Evolutionary conservation across 2,329 filamentous ascomycete genomes (phyloP), one percentile per base, ranked within the genome.

Genomic region (Dactylellina sp.): DNA sequence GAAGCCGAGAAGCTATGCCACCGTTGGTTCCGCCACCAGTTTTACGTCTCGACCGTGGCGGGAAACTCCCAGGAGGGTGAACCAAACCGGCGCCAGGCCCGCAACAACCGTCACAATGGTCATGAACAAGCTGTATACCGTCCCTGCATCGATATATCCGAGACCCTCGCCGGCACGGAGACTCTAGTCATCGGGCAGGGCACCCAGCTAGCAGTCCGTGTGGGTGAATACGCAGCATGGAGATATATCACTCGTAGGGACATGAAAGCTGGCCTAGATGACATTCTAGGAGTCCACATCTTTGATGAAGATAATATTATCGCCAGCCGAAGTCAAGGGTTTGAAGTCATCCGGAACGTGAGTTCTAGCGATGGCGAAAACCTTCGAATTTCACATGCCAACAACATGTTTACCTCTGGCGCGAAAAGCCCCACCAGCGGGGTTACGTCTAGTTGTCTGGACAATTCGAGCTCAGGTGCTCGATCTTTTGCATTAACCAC

Each of bases 161-260:
- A 66, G 22, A 39, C 47, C 1, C 4, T 57, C n/a, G 9, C 40
- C 25, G 70, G 70, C 14, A 24, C 16, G 0, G 70, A 74, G 22
- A 74, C 61, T 7, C 32, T 74, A n/a, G 70, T 46, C 0, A 14
- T 74, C 3, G 70, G 70, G 1, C 53, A 56, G 18, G 70, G 70
- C 2, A 16, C 61, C 2, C 16, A 40, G 7, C 39, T 74, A 5
- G 55, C 70, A n/a, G 49, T 74, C 7, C 53, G 61, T 1, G 47
- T 44, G 0, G 70, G 61, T 9, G 61, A 61, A 37, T 55, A 61
- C 47, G 16, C 46, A 14, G 35, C 40, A 3, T 74, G 70, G 70
- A 44, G 47, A 39, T 25, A 35, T 12, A 35, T 61, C 5, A 50
- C 40, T 7, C 46, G 70, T 7, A 49, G 53, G 24, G 39, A 47